These are phyloP conservation scores for Puya raimondii DNA, from an alignment of 176 grass and related monocot species.

Conservation along the genomic window DNA sequence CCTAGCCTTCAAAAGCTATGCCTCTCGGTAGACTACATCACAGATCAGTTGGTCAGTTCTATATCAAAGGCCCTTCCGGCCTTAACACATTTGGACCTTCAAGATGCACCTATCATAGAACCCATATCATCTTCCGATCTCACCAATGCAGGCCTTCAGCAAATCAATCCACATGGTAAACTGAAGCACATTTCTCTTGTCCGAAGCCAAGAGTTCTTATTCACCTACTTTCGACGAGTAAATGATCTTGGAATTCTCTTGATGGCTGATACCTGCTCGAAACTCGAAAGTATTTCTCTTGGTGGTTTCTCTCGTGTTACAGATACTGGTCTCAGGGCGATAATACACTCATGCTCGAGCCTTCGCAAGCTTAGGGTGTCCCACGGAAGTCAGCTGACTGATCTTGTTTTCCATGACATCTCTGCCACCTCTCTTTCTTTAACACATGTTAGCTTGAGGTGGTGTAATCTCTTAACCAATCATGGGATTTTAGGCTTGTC, in stretches of 20 bases:
- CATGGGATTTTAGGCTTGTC: constrained; percentile 65
- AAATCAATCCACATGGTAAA: constrained; percentile 76
- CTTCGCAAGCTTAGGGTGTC: constrained; percentile 81
- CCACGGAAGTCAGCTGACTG: constrained; percentile 71
- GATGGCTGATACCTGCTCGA: constrained; percentile 69
- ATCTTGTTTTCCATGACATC: constrained; percentile 99
- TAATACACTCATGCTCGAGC: constrained; percentile 78
- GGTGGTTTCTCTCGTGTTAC: constrained; percentile 89
- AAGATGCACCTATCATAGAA: constrained; percentile 78
- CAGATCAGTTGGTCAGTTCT: constrained; percentile 64
- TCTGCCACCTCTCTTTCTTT: constrained; percentile 86
- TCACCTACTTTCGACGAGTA: constrained; percentile 68
- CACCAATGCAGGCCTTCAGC: constrained; percentile 79
- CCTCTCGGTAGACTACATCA: constrained; percentile 80
- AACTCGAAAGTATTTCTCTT: constrained; percentile 82
- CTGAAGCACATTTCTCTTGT: constrained; percentile 83
- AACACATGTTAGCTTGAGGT: constrained; percentile 86
- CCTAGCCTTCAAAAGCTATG: constrained; percentile 70
- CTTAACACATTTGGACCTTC: constrained; percentile 72
- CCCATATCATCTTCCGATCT: constrained; percentile 67
- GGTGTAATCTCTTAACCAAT: constrained; percentile 82
- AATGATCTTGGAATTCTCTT: constrained; percentile 87
- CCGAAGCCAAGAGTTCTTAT: constrained; percentile 79
- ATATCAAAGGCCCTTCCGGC: constrained; percentile 65
- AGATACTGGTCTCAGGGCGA: constrained; percentile 80